Percentiles rank a stretch among this genome's conserved stretches.
These are phyloP conservation scores for Thelonectria olida DNA, from an alignment of 2,329 filamentous ascomycete genomes.

Conservation along the genomic window DNA sequence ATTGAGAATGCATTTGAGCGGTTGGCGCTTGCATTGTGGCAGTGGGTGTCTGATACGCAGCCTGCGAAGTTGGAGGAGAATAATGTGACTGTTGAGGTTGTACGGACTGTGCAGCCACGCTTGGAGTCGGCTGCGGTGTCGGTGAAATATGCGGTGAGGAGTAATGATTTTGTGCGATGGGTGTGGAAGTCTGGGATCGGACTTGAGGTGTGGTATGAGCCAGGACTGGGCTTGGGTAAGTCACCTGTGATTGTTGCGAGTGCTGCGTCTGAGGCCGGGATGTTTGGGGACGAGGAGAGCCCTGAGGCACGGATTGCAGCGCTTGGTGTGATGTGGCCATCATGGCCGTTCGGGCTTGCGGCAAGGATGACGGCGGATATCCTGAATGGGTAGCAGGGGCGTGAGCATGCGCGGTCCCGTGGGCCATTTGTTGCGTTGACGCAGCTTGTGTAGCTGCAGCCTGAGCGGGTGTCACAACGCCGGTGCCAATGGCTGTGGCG, in stretches of 20 bases:
- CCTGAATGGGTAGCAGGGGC: conserved; percentile 32
- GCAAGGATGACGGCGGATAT: conserved; percentile 39
- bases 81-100: conserved; percentile 31
- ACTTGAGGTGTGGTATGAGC: conserved; percentile 32
- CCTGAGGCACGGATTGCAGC: conserved; percentile 41
- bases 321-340: conserved; percentile 44
- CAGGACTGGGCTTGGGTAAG: conserved; percentile 36
- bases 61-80: conserved; percentile 23
- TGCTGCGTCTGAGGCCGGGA: conserved; percentile 33
- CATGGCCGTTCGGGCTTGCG: conserved; percentile 37
- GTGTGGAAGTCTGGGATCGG: conserved; percentile 40
- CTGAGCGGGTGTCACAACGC: conserved; percentile 47
- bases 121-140: conserved; percentile 31
- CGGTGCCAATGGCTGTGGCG: conserved; percentile 37
- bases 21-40: conserved; percentile 32
- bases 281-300: conserved; percentile 41
- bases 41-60: conserved; percentile 22
- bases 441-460: conserved; percentile 42
- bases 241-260: conserved; percentile 25
- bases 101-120: conserved; percentile 15
- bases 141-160: conserved; percentile 38
- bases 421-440: conserved; percentile 31
- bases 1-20: conserved; percentile 35
- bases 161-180: conserved; percentile 37
- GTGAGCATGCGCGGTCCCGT: conserved; percentile 27